A percentile compares a stretch with the other conserved stretches of the same genome.
These are phyloP conservation scores for Aspergillus sclerotialis DNA, from an alignment of 2,329 filamentous ascomycete species.

Conservation along the genomic window DNA sequence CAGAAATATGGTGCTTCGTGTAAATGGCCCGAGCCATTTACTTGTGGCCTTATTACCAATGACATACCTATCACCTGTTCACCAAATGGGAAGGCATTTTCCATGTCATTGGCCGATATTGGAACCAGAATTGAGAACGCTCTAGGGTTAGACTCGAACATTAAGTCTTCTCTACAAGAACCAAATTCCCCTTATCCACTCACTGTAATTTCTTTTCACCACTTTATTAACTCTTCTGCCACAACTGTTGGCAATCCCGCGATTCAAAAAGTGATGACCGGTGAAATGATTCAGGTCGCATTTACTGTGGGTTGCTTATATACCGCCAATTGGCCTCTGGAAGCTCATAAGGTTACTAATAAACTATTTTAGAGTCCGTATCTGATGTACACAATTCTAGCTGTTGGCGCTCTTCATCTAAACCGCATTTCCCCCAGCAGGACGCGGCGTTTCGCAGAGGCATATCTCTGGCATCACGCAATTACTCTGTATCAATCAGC, in stretches of 20 bases:
- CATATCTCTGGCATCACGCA: conserved; percentile 23
- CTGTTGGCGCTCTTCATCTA: conserved; percentile 19
- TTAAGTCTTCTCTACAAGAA: not conserved
- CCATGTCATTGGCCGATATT: conserved; percentile 12
- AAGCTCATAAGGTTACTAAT: too few relatives aligned
- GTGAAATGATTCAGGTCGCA: conserved; percentile 18
- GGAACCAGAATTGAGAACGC: conserved; percentile 7
- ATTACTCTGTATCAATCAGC: conserved; percentile 19
- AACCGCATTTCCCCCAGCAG: conserved; percentile 15
- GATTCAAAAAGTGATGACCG: conserved; percentile 14
- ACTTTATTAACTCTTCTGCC: conserved; percentile 12
- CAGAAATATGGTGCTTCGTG: conserved; percentile 16
- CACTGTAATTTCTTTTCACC: conserved; percentile 13
- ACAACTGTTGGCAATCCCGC: conserved; percentile 7
- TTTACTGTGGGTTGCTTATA: conserved; percentile 11
- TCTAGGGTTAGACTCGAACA: conserved; percentile 5
- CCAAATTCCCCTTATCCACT: conserved; percentile 2
- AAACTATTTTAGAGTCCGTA: conserved; percentile 13
- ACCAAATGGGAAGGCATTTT: conserved; percentile 6
- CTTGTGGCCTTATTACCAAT: not conserved
- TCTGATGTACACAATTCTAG: conserved; percentile 26
- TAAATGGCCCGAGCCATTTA: conserved; percentile 8
- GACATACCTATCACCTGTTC: not conserved
- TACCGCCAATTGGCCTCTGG: not conserved
- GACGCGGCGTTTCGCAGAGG: conserved; percentile 14